Conservation (phyloP, 2,329 filamentous ascomycete genomes). For the Phialophora tarda region DNA sequence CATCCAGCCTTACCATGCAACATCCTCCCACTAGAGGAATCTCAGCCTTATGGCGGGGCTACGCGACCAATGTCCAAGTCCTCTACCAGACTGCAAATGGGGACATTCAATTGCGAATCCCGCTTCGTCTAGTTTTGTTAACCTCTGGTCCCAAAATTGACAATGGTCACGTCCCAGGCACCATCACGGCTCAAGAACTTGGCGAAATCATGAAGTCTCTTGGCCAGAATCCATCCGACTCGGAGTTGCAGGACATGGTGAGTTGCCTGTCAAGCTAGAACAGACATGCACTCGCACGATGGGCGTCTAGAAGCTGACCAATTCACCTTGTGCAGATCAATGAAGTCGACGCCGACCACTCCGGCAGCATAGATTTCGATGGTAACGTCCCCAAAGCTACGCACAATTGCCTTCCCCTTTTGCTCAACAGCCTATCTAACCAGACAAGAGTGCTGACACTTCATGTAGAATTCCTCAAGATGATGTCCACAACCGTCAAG, state of each 20-base stretch:
- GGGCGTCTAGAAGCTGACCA: not conserved
- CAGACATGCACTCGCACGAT: not conserved
- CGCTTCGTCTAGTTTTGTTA: not conserved
- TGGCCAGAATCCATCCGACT: slow-evolving; percentile 66
- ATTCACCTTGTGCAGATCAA: slow-evolving; percentile 52
- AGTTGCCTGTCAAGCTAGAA: not conserved
- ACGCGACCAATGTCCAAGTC: not conserved
- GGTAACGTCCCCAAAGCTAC: slow-evolving; percentile 47
- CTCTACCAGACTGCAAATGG: not conserved
- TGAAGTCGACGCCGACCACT: slow-evolving; percentile 69
- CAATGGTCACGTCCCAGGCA: slow-evolving; percentile 50
- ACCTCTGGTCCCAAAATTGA: not conserved
- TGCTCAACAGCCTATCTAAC: not conserved
- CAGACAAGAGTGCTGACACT: not conserved
- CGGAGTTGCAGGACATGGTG: slow-evolving; percentile 66
- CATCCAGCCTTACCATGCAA: slow-evolving; percentile 1
- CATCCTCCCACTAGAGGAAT: not conserved
- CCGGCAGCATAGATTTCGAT: slow-evolving; percentile 69
- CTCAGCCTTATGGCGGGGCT: slow-evolving; percentile 20
- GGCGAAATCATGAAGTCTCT: slow-evolving; percentile 69
- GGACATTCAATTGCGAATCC: not conserved
- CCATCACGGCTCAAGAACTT: slow-evolving; percentile 68
- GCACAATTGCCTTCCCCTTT: not conserved
- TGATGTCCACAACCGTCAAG: slow-evolving; percentile 69
- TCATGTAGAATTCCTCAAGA: slow-evolving; percentile 64